Conservation (phyloP, 441 rosid species). For the Populus hybrid region DNA sequence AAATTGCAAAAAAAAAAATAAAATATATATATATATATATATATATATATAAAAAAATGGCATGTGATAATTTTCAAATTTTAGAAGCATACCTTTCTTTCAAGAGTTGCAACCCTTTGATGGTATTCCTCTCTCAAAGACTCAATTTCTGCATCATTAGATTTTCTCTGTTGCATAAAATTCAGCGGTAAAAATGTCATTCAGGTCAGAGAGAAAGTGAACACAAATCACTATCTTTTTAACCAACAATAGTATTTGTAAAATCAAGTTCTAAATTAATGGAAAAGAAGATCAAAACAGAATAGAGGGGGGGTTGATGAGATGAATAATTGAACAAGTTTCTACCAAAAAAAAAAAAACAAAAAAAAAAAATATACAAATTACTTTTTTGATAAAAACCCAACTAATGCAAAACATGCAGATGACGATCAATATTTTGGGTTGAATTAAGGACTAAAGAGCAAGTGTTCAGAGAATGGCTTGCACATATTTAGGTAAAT, state of each 20-base stretch:
- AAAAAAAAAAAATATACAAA: background rate
- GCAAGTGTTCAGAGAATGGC: background rate
- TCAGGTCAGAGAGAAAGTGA: background rate
- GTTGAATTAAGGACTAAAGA: background rate
- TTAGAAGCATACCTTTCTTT: constrained; percentile 64
- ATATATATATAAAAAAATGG: background rate
- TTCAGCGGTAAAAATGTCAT: constrained; percentile 22
- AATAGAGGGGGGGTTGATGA: background rate
- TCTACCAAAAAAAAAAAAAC: background rate
- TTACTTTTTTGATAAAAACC: background rate
- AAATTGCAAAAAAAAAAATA: background rate
- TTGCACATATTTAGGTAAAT: background rate
- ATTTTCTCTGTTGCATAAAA: constrained; percentile 67
- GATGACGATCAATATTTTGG: background rate
- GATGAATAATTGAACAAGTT: background rate
- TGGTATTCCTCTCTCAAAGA: constrained; percentile 97
- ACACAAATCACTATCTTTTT: background rate
- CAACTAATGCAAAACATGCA: background rate
- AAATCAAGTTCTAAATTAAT: background rate
- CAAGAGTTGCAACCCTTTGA: constrained; percentile 92
- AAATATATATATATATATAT: too few relatives aligned
- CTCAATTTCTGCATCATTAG: constrained; percentile 90
- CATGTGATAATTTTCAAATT: background rate
- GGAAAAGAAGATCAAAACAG: background rate
- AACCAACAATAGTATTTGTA: background rate